These are phyloP conservation scores for Neofusicoccum cordaticola DNA, from an alignment of 2,329 filamentous ascomycete genomes.

Conservation along the genomic window DNA sequence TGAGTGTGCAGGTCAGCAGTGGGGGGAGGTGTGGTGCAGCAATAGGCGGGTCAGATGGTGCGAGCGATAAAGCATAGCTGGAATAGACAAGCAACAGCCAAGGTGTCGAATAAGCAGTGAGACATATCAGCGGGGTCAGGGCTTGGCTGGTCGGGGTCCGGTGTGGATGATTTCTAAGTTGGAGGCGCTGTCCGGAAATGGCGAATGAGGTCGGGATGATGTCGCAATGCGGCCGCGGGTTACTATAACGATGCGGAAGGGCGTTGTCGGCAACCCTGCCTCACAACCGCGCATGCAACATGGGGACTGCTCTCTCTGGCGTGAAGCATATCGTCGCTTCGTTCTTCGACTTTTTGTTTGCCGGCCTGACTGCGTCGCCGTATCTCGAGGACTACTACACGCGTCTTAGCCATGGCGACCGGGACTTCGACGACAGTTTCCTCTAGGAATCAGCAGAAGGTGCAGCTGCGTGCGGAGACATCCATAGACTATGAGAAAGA, in stretches of 20 bases:
- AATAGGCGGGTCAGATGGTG: conserved; percentile 10
- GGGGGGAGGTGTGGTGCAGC: conserved; percentile 3
- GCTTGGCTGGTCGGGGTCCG: not conserved
- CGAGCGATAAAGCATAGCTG: conserved; percentile 5
- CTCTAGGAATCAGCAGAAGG: conserved; percentile 9
- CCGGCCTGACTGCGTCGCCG: conserved; percentile 6
- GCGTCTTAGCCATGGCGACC: conserved; percentile 3
- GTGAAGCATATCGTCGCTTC: conserved; percentile 4
- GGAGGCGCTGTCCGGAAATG: not conserved
- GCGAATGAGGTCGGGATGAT: conserved; percentile 10
- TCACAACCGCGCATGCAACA: not conserved
- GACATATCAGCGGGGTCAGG: conserved; percentile 2
- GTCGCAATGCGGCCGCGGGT: conserved; percentile 5
- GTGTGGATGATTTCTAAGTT: not conserved
- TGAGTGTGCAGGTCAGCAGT: conserved; percentile 5
- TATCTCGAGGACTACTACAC: conserved; percentile 7
- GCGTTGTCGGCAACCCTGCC: not conserved
- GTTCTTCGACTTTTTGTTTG: conserved; percentile 1
- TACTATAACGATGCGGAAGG: not conserved
- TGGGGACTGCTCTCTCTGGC: not conserved
- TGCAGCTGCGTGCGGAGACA: conserved; percentile 10
- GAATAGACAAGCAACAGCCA: not conserved
- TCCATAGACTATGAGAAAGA: conserved; percentile 14
- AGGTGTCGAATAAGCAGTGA: not conserved
- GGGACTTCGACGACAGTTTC: not conserved